These are phyloP conservation scores for Yamadazyma tumulicola DNA, from an alignment of 805 yeast genomes.

Conservation along the genomic window DNA sequence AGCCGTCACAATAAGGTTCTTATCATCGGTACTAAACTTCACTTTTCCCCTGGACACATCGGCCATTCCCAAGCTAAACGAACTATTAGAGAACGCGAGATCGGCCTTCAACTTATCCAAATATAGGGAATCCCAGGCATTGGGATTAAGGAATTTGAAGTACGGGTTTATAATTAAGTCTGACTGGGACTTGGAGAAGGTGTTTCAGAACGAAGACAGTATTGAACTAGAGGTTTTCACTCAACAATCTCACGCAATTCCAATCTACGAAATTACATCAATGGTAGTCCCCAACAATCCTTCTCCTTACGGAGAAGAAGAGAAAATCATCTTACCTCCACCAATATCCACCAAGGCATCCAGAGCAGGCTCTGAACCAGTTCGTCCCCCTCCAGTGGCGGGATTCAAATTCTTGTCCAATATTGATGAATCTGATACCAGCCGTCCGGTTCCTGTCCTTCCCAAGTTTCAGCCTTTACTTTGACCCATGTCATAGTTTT, in stretches of 20 bases:
- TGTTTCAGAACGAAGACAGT: constrained; percentile 25
- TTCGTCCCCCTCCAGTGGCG: constrained; percentile 10
- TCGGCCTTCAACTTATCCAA: constrained; percentile 52
- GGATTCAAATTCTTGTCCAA: constrained; percentile 19
- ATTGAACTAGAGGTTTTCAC: constrained; percentile 38
- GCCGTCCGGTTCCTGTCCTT: constrained; percentile 25
- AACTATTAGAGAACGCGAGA: constrained; percentile 74
- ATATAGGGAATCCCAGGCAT: constrained; percentile 14
- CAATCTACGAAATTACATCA: constrained; percentile 35
- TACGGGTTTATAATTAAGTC: constrained; percentile 25
- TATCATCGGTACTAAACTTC: constrained; percentile 56
- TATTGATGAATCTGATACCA: constrained; percentile 16
- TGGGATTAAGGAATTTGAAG: constrained; percentile 25
- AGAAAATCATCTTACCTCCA: constrained; percentile 33
- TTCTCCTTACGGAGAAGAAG: constrained; percentile 10
- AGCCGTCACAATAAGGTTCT: constrained; percentile 45
- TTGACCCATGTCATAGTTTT: constrained; percentile 3
- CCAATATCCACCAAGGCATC: constrained; percentile 18
- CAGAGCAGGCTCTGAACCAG: constrained; percentile 10
- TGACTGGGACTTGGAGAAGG: constrained; percentile 37
- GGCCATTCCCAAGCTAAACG: constrained; percentile 78
- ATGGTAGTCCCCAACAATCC: constrained; percentile 15
- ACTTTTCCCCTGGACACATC: constrained; percentile 60
- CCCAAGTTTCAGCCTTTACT: constrained; percentile 33
- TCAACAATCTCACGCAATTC: constrained; percentile 30